A percentile compares a stretch with the other conserved stretches of the same genome.
Evolutionary conservation across 805 yeast genomes (phyloP).

Genomic region (Schwanniomyces sp.): DNA sequence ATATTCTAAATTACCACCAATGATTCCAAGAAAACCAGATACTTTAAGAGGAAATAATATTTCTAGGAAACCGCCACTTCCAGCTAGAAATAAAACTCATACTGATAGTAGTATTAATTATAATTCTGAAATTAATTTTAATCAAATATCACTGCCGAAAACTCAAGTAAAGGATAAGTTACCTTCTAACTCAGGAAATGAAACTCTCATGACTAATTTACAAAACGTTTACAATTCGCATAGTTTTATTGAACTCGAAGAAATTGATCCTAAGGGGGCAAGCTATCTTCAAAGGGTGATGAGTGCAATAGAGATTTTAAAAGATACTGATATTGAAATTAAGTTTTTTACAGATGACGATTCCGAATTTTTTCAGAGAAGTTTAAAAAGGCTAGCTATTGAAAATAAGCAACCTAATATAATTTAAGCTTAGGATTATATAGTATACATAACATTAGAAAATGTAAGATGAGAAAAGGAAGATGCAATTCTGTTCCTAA

Average conservation of each 20-base stretch:
- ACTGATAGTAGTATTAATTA: constrained; percentile 11
- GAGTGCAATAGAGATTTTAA: constrained; percentile 25
- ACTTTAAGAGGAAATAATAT: constrained; percentile 33
- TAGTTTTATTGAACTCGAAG: constrained; percentile 31
- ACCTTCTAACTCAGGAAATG: neutral
- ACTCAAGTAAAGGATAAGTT: neutral
- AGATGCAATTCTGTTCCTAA: neutral
- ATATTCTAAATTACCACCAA: constrained; percentile 33
- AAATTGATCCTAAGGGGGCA: constrained; percentile 37
- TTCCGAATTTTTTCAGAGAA: constrained; percentile 25
- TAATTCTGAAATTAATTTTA: neutral
- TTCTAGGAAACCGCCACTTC: constrained; percentile 33
- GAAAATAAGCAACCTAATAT: neutral
- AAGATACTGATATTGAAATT: constrained; percentile 26
- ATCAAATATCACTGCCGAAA: constrained; percentile 2
- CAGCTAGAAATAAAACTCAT: constrained; percentile 16
- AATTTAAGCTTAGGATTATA: neutral
- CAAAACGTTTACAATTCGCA: constrained; percentile 21
- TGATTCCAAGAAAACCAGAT: constrained; percentile 50
- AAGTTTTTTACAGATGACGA: constrained; percentile 37
- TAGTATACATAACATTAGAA: neutral
- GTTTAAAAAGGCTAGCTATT: constrained; percentile 9
- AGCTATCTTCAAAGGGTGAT: constrained; percentile 36
- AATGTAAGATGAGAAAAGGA: neutral
- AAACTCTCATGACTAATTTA: constrained; percentile 19